Evolutionary conservation across 768 basidiomycete genomes (phyloP), one percentile per base, ranked within the genome.

Genomic region (Lactarius trivialis): DNA sequence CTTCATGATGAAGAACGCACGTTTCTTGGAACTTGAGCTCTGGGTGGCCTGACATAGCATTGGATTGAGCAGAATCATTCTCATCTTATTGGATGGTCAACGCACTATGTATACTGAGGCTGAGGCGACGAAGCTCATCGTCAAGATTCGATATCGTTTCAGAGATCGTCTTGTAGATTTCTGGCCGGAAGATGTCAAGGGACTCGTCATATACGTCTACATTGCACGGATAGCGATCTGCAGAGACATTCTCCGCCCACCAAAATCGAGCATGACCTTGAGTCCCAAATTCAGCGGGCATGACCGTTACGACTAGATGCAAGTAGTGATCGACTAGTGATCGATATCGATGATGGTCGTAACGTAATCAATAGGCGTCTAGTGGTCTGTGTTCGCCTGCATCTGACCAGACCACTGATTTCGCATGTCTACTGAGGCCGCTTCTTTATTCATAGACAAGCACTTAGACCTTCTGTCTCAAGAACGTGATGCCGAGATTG

Each of bases 401-500:
- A 48, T 2, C 2, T 24, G 17, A 7, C 21, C 19, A 19, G 15
- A 17, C 9, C 33, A 32, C 21, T 28, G 7, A 55, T 53, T 33
- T 24, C 55, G 41, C 60, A 60, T 56, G 55, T 41, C 73, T 19
- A 60, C 71, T 54, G 76, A 76, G 24, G 59, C 60, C 33, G 65
- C 89, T 14, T 72, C 72, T 8, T 76, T 76, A 1, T 95, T 93
- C 74, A 79, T 94, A 54, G 73, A 80, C 19, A 80, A 85, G 19
- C 90, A 94, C 51, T 78, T 84, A 24, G 64, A 75, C 4, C 80
- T 98, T 19, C 79, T 97, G 6, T 68, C 79, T 12, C 76, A 75
- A 60, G 96, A 98, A 74, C 83, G 89, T 32, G 80, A 84, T 48
- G 89, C 90, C n/a, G 96, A 98, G 69, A 82, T 93, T 65, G 85